These are phyloP conservation scores for Populus alba DNA, from an alignment of 345 rosid species.

Conservation along the genomic window DNA sequence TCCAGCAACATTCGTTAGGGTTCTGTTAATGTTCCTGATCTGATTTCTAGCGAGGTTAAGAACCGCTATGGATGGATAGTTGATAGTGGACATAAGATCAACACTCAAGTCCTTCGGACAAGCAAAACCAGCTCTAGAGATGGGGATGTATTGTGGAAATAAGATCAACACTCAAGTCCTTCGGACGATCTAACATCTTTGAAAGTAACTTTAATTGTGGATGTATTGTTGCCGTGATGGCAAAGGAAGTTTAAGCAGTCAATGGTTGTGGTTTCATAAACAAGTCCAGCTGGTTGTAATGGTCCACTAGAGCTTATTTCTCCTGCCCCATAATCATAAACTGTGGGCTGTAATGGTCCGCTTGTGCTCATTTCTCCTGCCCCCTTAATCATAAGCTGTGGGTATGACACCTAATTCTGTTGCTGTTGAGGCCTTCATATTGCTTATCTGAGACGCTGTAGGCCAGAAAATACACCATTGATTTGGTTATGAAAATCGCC, in stretches of 20 bases:
- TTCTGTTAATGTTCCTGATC: slow-evolving; percentile 44
- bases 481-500: neutral
- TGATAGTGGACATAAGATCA: slow-evolving; percentile 55
- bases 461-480: neutral
- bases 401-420: slow-evolving; percentile 57
- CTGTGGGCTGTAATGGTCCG: slow-evolving; percentile 53
- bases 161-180: slow-evolving; percentile 41
- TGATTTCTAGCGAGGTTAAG: slow-evolving; percentile 37
- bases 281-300: slow-evolving; percentile 50
- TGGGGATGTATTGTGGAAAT: too few species aligned
- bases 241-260: slow-evolving; percentile 78
- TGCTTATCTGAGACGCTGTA: slow-evolving; percentile 61
- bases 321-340: slow-evolving; percentile 70
- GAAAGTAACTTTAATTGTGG: slow-evolving; percentile 41
- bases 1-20: slow-evolving; percentile 63
- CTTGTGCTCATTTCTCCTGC: slow-evolving; percentile 63
- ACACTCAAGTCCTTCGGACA: slow-evolving; percentile 50
- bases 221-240: slow-evolving; percentile 47
- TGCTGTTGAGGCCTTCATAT: slow-evolving; percentile 47
- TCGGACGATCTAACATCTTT: slow-evolving; percentile 44
- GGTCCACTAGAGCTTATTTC: slow-evolving; percentile 52
- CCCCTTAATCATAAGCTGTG: slow-evolving; percentile 67
- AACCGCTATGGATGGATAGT: slow-evolving; percentile 73
- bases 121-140: slow-evolving; percentile 35
- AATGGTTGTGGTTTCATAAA: slow-evolving; percentile 55